phyloP scores from a whole-genome alignment of 371 early-diverging fungal species.

The Syncephalastrum monosporum region DNA sequence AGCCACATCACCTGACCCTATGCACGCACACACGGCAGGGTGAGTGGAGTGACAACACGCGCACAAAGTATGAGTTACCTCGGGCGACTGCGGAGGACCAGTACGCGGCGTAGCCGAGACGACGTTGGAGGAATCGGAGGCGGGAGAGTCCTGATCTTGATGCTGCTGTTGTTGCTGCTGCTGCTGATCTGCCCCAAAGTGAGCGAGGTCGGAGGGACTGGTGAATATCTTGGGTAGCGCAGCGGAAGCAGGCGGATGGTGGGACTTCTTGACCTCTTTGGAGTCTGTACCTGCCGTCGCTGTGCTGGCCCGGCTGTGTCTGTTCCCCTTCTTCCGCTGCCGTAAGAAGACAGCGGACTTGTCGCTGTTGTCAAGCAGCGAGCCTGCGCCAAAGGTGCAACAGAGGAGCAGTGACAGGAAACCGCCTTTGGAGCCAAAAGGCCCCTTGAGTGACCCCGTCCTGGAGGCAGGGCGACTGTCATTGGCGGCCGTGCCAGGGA shows the following conservation, averaged over 20 bases:
- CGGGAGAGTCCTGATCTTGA: not conserved
- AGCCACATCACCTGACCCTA: constrained; percentile 16
- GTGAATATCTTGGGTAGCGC: constrained; percentile 10
- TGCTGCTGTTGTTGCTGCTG: constrained; percentile 3
- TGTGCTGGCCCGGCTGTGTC: constrained; percentile 8
- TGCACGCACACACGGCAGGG: not conserved
- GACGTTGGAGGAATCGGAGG: not conserved
- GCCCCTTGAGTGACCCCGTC: constrained; percentile 9
- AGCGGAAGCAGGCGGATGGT: not conserved
- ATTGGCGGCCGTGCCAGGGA: constrained; percentile 2
- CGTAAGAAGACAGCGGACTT: constrained; percentile 12
- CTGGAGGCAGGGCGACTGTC: constrained; percentile 7
- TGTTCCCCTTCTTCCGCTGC: constrained; percentile 5
- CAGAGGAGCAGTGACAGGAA: constrained; percentile 25
- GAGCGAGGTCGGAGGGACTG: constrained; percentile 5
- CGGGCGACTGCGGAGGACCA: constrained; percentile 7
- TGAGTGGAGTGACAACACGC: not conserved
- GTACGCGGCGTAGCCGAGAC: constrained; percentile 12
- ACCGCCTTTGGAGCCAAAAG: constrained; percentile 11
- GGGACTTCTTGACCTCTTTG: not conserved
- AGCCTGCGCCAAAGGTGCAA: constrained; percentile 19
- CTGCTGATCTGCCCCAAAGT: not conserved
- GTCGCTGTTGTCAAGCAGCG: constrained; percentile 13
- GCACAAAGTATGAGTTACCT: not conserved
- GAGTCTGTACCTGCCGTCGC: not conserved